These are phyloP conservation scores for Mucor indicus DNA, from an alignment of 371 early-diverging fungal species.

Conservation along the genomic window DNA sequence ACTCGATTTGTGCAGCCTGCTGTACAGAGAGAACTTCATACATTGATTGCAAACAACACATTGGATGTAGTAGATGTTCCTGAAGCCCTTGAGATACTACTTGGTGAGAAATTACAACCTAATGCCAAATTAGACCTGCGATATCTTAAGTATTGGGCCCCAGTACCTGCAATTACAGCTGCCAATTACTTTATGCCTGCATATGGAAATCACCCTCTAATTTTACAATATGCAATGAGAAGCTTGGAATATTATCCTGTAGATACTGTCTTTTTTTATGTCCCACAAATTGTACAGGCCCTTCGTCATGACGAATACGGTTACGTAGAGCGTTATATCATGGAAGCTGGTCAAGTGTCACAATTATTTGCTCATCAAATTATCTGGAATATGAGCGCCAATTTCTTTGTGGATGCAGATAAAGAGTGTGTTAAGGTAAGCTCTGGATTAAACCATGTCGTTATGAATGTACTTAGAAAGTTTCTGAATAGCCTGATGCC, in stretches of 20 bases:
- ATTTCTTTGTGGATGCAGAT: constrained; percentile 83
- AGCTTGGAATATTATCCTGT: constrained; percentile 86
- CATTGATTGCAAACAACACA: constrained; percentile 61
- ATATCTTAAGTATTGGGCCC: constrained; percentile 87
- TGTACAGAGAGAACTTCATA: constrained; percentile 68
- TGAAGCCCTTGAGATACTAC: constrained; percentile 69
- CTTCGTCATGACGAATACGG: constrained; percentile 86
- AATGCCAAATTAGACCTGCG: constrained; percentile 41
- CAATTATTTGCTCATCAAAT: constrained; percentile 99
- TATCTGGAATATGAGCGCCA: constrained; percentile 99
- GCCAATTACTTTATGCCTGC: constrained; percentile 72
- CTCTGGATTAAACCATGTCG: neutral
- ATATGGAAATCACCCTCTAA: constrained; percentile 74
- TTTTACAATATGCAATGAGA: constrained; percentile 93
- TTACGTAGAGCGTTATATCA: constrained; percentile 90
- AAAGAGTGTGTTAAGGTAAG: constrained; percentile 61
- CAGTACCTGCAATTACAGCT: constrained; percentile 92
- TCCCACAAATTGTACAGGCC: constrained; percentile 99
- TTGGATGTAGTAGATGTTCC: constrained; percentile 69
- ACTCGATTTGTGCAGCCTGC: constrained; percentile 66
- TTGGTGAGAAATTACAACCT: constrained; percentile 51
- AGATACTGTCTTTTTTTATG: constrained; percentile 95
- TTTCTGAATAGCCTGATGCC: constrained; percentile 55
- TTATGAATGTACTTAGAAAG: neutral
- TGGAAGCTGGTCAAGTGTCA: constrained; percentile 88